phyloP scores from a whole-genome alignment of 495 filamentous ascomycete genomes.

The Trichoderma erinaceum region DNA sequence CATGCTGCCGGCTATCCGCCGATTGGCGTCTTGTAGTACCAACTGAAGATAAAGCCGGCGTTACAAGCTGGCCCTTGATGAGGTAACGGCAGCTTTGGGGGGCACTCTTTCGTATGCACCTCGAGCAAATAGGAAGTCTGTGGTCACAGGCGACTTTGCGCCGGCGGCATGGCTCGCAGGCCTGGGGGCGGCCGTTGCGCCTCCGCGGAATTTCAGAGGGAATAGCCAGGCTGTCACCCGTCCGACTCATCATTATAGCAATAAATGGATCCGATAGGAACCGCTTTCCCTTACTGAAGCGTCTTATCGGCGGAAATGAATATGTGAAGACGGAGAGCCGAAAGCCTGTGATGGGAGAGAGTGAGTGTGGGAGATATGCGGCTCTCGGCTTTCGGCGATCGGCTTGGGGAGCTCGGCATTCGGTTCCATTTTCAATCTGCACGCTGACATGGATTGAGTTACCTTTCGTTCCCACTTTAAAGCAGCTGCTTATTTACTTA shows the following conservation, averaged over 20 bases:
- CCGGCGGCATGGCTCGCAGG: conserved; percentile 30
- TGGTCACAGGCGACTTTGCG: conserved; percentile 32
- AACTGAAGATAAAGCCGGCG: not conserved
- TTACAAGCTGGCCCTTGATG: not conserved
- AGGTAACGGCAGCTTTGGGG: conserved; percentile 4
- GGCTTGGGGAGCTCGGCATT: not conserved
- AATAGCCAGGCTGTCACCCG: not conserved
- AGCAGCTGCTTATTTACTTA: too few relatives aligned
- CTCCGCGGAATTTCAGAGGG: conserved; percentile 10
- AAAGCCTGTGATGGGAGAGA: not conserved
- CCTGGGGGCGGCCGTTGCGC: conserved; percentile 19
- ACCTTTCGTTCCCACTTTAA: too few relatives aligned
- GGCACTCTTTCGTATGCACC: conserved; percentile 20
- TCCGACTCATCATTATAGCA: not conserved
- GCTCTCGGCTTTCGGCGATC: conserved; percentile 3
- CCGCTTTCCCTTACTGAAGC: not conserved
- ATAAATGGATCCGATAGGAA: not conserved
- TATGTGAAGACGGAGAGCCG: not conserved
- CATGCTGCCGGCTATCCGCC: not conserved
- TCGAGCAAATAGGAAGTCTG: conserved; percentile 24
- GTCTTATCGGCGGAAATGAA: not conserved
- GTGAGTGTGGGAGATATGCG: not conserved
- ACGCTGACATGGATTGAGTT: too few relatives aligned
- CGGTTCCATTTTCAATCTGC: too few relatives aligned
- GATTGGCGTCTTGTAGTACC: not conserved